Base-by-base conservation (phyloP, 768 basidiomycete species). In the Cantharellus anzutake region DNA sequence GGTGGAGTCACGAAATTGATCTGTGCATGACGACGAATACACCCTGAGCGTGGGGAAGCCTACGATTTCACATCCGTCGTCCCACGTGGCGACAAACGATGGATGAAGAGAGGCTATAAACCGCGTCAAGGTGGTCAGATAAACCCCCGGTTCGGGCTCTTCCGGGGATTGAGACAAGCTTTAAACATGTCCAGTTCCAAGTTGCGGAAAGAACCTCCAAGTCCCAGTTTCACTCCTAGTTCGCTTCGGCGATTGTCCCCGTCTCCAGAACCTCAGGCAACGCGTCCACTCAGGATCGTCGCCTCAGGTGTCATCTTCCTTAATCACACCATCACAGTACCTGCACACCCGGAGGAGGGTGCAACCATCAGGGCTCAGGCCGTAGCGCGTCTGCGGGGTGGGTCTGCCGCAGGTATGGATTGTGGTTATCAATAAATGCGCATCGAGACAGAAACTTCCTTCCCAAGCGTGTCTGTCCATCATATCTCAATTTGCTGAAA, bases 221-320 rank as follows among this genome's bases (percentile, higher is more conserved):
- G 35, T 7, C 20, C 20, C 20, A 29, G 20, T 29, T 29, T 29
- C 20, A 55, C 34, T 11, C 52, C 52, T 2, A 57, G 14, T 14
- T 57, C 56, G 5, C 56, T 41, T 16, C 56, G 38, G 16, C 16
- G 11, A 57, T 5, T 14, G 14, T 57, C 56, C 14, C 56, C 56
- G 35, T 57, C 35, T 41, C 35, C 52, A 14, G 52, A 55, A 55
- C 7, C 7, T 37, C 44, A 11, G 44, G 11, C 52, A 7, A 7
- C 52, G 52, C 41, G 56, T 41, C 38, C 35, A 39, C 35, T 64
- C 14, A 40, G 62, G 4, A 63, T 90, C 35, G 77, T 90, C 44
- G 84, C 84, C 2, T 81, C 82, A 7, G 87, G 87, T 11, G 85
- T 87, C 5, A 76, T 91, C 44, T 90, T 90, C 67, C 70, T 84